Conservation (phyloP, 129 eudicot genomes). For the Chrysanthemum makinoi region DNA sequence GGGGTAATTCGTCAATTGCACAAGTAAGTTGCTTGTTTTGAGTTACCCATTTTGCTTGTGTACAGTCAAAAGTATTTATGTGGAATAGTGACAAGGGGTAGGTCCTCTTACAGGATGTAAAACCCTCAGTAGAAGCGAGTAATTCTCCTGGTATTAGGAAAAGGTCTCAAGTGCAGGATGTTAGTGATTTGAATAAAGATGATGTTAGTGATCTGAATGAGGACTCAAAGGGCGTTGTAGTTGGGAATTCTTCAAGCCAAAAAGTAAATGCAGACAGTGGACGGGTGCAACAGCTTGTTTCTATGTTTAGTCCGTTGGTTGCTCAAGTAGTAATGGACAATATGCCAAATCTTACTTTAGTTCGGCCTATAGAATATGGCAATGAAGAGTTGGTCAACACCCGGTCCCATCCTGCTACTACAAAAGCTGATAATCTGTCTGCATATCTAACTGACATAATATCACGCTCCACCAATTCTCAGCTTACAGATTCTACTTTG, state of each 20-base stretch:
- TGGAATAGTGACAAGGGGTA: slow-evolving; percentile 7
- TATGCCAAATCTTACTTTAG: slow-evolving; percentile 75
- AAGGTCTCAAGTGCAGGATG: slow-evolving; percentile 58
- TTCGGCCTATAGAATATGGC: slow-evolving; percentile 50
- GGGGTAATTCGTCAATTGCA: slow-evolving; percentile 31
- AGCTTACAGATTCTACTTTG: slow-evolving; percentile 27
- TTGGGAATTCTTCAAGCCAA: slow-evolving; percentile 39
- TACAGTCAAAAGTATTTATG: slow-evolving; percentile 2
- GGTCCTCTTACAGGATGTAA: slow-evolving; percentile 56
- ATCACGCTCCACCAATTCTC: slow-evolving; percentile 36
- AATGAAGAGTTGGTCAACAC: slow-evolving; percentile 30
- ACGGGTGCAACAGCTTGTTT: slow-evolving; percentile 81
- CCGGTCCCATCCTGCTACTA: slow-evolving; percentile 36
- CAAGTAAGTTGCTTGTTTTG: slow-evolving; percentile 30
- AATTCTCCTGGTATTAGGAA: slow-evolving; percentile 53
- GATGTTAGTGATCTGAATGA: slow-evolving; percentile 31
- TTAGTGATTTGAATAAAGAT: slow-evolving; percentile 1
- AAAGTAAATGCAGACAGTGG: slow-evolving; percentile 55
- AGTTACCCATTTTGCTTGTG: neutral
- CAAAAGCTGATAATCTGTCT: slow-evolving; percentile 58
- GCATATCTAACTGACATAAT: slow-evolving; percentile 56
- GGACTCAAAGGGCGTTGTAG: neutral
- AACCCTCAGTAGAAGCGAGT: slow-evolving; percentile 38
- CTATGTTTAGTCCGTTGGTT: slow-evolving; percentile 87
- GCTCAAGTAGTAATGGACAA: slow-evolving; percentile 93